A percentile compares a stretch with the other conserved stretches of the same genome.
Evolutionary conservation across 768 basidiomycete genomes (phyloP).

Genomic region (Arthromyces matolae): DNA sequence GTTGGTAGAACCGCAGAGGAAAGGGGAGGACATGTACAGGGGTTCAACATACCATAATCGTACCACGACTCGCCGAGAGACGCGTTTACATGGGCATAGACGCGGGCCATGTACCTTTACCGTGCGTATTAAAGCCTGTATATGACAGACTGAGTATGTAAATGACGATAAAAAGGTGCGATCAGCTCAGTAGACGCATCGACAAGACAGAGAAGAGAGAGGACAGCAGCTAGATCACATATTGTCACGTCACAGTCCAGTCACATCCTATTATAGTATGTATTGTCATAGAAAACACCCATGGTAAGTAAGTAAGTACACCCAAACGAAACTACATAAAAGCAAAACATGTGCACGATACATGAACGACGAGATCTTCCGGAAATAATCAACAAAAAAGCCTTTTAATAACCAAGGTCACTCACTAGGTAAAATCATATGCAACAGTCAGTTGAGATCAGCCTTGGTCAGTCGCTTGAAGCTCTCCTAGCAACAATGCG

Average conservation of each 20-base stretch:
- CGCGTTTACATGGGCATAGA: conserved; percentile 57
- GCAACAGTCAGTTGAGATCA: too few species aligned
- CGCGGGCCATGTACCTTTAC: conserved; percentile 37
- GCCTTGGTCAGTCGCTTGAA: conserved; percentile 48
- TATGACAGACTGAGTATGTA: conserved; percentile 4
- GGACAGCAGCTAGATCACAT: conserved; percentile 8
- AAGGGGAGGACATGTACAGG: neutral
- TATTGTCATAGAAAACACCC: neutral
- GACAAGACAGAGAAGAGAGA: conserved; percentile 14
- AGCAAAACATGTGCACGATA: conserved; percentile 5
- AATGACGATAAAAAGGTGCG: conserved; percentile 7
- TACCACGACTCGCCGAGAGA: conserved; percentile 57
- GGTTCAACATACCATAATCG: conserved; percentile 52
- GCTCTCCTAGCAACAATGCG: conserved; percentile 62
- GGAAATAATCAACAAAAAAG: neutral
- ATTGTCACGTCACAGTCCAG: conserved; percentile 10
- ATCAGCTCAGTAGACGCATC: conserved; percentile 18
- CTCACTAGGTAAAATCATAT: conserved; percentile 4
- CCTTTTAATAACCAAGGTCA: neutral
- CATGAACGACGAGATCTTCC: conserved; percentile 2
- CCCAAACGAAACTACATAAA: conserved; percentile 6
- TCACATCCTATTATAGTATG: conserved; percentile 3
- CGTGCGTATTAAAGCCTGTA: conserved; percentile 8
- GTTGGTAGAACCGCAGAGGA: neutral
- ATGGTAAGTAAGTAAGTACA: conserved; percentile 2